phyloP scores from a whole-genome alignment of 139 green algal species.

The Zygnema circumcarinatum region DNA sequence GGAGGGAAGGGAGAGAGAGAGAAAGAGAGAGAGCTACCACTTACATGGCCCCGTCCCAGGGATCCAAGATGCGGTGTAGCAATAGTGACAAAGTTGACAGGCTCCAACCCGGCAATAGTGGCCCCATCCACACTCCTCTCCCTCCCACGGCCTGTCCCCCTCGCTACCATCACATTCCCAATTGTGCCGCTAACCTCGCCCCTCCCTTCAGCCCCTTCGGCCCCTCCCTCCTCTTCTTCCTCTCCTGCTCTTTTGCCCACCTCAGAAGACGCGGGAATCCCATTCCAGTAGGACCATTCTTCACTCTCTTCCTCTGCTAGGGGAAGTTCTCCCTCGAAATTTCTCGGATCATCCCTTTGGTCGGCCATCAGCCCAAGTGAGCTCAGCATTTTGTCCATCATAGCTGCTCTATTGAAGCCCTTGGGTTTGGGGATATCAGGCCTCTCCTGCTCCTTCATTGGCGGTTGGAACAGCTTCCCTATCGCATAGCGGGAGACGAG shows the following conservation, averaged over 20 bases:
- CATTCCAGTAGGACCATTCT: neutral
- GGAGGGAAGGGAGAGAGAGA: neutral
- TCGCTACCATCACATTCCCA: neutral
- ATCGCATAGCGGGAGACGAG: conserved; percentile 58
- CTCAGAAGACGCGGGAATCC: neutral
- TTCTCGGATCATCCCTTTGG: neutral
- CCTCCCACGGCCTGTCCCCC: neutral
- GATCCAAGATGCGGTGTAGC: conserved; percentile 54
- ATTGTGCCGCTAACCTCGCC: neutral
- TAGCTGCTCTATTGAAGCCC: neutral
- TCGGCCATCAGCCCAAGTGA: neutral
- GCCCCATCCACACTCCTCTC: neutral
- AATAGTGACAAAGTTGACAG: conserved; percentile 57
- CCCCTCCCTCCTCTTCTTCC: neutral
- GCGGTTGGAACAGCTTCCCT: conserved; percentile 23
- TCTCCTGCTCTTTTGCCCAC: neutral
- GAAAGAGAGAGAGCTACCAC: neutral
- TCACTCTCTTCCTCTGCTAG: neutral
- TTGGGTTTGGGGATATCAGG: neutral
- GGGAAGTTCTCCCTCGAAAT: neutral
- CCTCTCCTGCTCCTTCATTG: neutral
- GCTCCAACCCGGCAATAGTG: conserved; percentile 48
- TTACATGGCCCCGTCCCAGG: conserved; percentile 30
- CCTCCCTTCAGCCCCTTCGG: neutral
- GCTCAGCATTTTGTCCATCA: neutral